phyloP scores from a whole-genome alignment of 257 asterid species.

The Ophiorrhiza pumila region DNA sequence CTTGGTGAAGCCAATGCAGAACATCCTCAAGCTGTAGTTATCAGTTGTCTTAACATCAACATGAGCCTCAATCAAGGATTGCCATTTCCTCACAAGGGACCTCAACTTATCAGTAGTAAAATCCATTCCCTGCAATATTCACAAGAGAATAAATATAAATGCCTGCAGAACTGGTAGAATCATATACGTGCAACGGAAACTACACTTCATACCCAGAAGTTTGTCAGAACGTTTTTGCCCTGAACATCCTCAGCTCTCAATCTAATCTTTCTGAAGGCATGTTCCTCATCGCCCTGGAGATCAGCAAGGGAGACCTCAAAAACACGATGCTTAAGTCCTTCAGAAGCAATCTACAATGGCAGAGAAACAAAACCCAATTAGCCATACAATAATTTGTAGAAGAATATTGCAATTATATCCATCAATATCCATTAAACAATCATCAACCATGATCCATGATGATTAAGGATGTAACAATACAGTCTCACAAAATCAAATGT shows the following conservation, averaged over 20 bases:
- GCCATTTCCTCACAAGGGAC: constrained; percentile 76
- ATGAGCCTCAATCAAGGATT: constrained; percentile 74
- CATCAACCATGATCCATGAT: too few species aligned
- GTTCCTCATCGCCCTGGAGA: constrained; percentile 79
- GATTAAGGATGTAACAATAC: neutral
- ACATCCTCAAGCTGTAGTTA: constrained; percentile 56
- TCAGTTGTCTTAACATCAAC: constrained; percentile 89
- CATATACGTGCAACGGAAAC: too few species aligned
- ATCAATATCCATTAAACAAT: neutral
- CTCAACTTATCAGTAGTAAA: constrained; percentile 77
- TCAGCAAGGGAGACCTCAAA: constrained; percentile 85
- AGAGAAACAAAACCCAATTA: neutral
- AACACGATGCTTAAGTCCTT: constrained; percentile 88
- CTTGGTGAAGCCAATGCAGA: constrained; percentile 85
- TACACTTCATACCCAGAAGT: constrained; percentile 57
- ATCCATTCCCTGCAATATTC: constrained; percentile 60
- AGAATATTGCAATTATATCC: neutral
- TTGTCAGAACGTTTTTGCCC: constrained; percentile 76
- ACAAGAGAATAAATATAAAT: neutral
- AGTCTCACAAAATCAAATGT: neutral
- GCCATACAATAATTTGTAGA: neutral
- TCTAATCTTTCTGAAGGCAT: constrained; percentile 80
- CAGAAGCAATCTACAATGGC: constrained; percentile 69
- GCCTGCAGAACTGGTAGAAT: too few species aligned
- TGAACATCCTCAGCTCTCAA: constrained; percentile 83